These are phyloP conservation scores for Rhodamnia argentea DNA, from an alignment of 345 rosid species.

Conservation along the genomic window DNA sequence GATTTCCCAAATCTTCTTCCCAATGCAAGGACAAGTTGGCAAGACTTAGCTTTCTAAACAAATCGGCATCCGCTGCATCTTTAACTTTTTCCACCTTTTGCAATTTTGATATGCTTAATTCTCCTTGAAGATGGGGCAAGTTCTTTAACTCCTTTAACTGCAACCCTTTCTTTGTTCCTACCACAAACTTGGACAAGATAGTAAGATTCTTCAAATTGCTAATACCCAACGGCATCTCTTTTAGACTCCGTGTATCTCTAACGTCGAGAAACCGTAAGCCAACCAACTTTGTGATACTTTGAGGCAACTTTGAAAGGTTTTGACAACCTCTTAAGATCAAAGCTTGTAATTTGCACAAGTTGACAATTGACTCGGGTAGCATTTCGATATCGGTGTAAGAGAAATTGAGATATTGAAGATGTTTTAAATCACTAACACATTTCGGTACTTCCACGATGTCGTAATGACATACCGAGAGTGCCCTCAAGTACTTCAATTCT, in stretches of 20 bases:
- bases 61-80: background rate
- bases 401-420: background rate
- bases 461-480: background rate
- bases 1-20: background rate
- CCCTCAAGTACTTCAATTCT: background rate
- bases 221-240: background rate
- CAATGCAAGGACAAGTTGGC: background rate
- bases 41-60: background rate
- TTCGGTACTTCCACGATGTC: background rate
- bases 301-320: background rate
- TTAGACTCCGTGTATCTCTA: background rate
- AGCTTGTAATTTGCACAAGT: background rate
- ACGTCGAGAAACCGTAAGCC: background rate
- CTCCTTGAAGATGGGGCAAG: background rate
- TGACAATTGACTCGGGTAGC: background rate
- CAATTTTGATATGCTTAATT: background rate
- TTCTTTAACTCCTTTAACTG: background rate
- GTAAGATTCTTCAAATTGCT: background rate
- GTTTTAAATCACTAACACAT: background rate
- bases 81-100: background rate
- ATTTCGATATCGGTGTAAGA: background rate
- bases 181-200: background rate
- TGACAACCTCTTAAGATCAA: background rate
- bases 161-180: background rate
- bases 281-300: fast-evolving